Evolutionary conservation across 2,329 filamentous ascomycete species (phyloP), one percentile per base, ranked within the genome.

Genomic region (Trichophyton equinum): DNA sequence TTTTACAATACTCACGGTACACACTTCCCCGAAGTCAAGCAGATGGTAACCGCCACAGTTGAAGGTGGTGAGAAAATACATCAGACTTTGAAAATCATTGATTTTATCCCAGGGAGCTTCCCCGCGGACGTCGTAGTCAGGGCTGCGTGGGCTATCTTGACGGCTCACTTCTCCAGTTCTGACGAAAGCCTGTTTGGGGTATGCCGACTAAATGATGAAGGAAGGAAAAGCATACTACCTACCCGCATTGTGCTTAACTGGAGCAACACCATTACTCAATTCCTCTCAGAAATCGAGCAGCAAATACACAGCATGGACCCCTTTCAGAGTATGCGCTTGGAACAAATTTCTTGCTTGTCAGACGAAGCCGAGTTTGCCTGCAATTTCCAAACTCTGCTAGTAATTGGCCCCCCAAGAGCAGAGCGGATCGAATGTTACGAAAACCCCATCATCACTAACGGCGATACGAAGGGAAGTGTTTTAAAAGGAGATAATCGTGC

Each of bases 281-380:
- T 59, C 9, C 71, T 85, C 3, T 75, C 79, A 53, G 68, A 73
- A 1, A 75, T 85, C 3, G 82, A 85, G 44, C 71, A 79, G 25
- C 76, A 79, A 60, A 79, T 77, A 0, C 73, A 81, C 0, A 71
- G 74, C 4, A 77, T 81, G 60, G 82, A 84, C 78, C 82, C 82
- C 64, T 82, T 79, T 20, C 79, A 79, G 55, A 79, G 78, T 1
- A 77, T 84, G 9, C 72, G 73, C 3, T 73, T 75, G 40, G 65
- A 70, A 0, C 75, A 77, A 7, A 83, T 85, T 76, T 46, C 81
- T 62, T 71, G 73, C 33, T 69, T 83, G 15, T 81, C 79, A 63
- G 71, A 76, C 1, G 73, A 76, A 61, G 69, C 72, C 5, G 67
- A 69, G 8, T 64, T 68, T 6, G 75, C 74, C 18, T 77, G 72